Evolutionary conservation across 352 stramenopile species (phyloP), one percentile per base, ranked within the genome.

Genomic region (Globisporangium middletonii): DNA sequence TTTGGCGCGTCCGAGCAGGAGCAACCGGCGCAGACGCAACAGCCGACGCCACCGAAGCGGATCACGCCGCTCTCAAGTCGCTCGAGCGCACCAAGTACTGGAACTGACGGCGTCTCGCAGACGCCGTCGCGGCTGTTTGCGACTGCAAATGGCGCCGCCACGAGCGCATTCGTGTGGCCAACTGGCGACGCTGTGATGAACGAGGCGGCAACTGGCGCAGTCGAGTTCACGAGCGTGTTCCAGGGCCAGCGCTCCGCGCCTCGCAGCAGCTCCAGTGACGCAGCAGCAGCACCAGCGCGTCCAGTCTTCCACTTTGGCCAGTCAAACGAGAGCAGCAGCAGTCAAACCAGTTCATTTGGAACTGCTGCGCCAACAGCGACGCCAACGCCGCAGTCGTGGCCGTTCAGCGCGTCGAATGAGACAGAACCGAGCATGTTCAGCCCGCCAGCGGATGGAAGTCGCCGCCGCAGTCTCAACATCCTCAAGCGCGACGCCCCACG

Each of bases 151-250:
- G 19, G 47, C 28, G 48, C 49, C 23, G 23, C 23, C 16, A 7
- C 41, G 6, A 35, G 30, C 30, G 4, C 30, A 12, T 46, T 13
- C 1, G 1, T 15, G 15, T 46, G 41, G 41, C 41, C 15, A 23
- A 8, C 7, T 54, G 33, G 16, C 27, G 50, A 63, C 57, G 33
- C 57, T 18, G 23, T 43, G 50, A 58, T 58, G 57, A 57, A 33
- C 19, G 57, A 63, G 4, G 11, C 15, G 28, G 27, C 28, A 23
- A 57, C 12, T 12, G 16, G 9, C 5, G 56, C 15, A 8, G 33
- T 30, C 16, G 55, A 54, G 28, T 56, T 62, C 33, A 57, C 57
- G 27, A 63, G 44, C 44, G 44, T 57, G 26, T 53, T 63, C 12
- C 27, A 48, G 26, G 16, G n/a, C 18, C 57, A 46, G 16, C 27